Base-by-base conservation (phyloP, 108 stramenopile genomes). In the Cyclotella distinguenda region DNA sequence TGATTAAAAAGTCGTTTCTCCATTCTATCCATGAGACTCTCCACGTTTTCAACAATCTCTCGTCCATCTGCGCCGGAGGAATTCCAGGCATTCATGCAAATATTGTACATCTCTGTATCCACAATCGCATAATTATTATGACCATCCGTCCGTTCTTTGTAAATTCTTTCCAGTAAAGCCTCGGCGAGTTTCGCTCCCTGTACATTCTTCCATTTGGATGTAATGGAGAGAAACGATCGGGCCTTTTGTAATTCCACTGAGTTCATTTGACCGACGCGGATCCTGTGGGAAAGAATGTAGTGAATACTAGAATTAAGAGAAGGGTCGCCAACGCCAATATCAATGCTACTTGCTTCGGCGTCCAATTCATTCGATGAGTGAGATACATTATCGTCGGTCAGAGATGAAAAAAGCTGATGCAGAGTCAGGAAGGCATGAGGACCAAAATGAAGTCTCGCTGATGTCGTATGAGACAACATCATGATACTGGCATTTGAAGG, bases 91-190 rank as follows among this genome's bases (percentile, higher is more conserved):
- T 55, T 10, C 60, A 76, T 76, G 60, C 60, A 62, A 1, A 60
- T 52, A 56, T 76, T 76, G 66, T 76, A 76, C 74, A 76, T 76
- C 6, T 68, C 66, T 21, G 74, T 21, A 25, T 67, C 66, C 10
- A 68, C 44, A 10, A 39, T 21, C 3, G 65, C 51, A 42, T 62
- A 5, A 35, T 13, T 1, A 43, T 74, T 60, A 9, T 45, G 21
- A 18, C 35, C 55, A 5, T 26, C 52, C 27, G 38, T 27, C 21
- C 48, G 31, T 47, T 75, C 74, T 28, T 46, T 22, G 42, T 66
- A 33, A 19, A 75, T 15, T 9, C 66, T 33, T 31, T 75, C 74
- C 27, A 75, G 18, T 43, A 75, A 35, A 19, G 49, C 51, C 16
- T 75, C 74, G 11, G 60, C 25, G 11, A 75, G 22, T 34, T 30